Evolutionary conservation across 768 basidiomycete species (phyloP), one percentile per base, ranked within the genome.

Genomic region (Lyophyllum shimeji): DNA sequence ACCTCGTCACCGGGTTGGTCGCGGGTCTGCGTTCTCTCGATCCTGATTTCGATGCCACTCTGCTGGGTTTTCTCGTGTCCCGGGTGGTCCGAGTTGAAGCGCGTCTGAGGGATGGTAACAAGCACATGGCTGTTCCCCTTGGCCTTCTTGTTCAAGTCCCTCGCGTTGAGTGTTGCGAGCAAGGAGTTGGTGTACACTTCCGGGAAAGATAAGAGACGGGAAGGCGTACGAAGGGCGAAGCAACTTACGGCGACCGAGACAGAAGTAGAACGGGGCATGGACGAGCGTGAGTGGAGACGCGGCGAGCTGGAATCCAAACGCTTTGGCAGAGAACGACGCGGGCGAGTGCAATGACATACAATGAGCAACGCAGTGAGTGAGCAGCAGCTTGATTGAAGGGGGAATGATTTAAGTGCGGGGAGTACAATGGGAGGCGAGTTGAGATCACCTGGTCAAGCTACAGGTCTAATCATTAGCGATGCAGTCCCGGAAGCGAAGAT

Each of bases 251-350:
- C 80, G 74, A 5, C 82, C 80, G 54, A 82, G 73, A 60, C 74
- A 76, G 63, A 81, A 82, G 65, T 80, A 84, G 65, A 83, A 83
- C 1, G 70, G 51, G 9, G 79, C 75, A 60, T 83, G 83, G 48
- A 81, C 67, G 52, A 81, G 72, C 1, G 77, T 76, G 25, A 68
- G 39, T 2, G 63, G 71, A 17, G 71, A 81, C 65, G 74, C 79
- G 21, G 71, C 56, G 7, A 75, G 61, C 74, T 75, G 48, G 4
- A 31, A 17, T 12, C 34, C 31, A 13, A 43, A 49, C 15, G 40
- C 21, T 37, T 50, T 37, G 53, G 23, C 7, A 31, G 20, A 17
- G 13, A 34, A 3, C 12, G 11, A 34, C n/a, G 20, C 7, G 11
- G 15, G 27, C 13, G 18, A 49, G 3, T 9, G 34, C 15, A 12